phyloP scores from a whole-genome alignment of 108 stramenopile genomes.

The Fistulifera pelliculosa region DNA sequence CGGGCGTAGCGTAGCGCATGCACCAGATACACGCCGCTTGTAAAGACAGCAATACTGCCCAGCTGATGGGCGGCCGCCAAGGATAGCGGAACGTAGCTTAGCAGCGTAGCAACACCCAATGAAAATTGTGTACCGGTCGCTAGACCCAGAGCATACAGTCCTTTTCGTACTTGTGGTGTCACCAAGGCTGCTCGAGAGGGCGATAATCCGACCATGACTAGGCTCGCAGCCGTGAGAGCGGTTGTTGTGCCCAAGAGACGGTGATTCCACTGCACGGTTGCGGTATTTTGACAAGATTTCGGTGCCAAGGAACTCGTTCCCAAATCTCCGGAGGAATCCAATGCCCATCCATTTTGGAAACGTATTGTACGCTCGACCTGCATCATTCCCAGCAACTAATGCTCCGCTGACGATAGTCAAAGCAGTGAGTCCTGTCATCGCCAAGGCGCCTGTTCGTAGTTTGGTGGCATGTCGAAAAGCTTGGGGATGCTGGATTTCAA shows the following conservation, averaged over 20 bases:
- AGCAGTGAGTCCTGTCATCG: conserved; percentile 54
- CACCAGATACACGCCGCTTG: conserved; percentile 74
- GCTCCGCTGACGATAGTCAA: conserved; percentile 90
- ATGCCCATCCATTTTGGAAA: conserved; percentile 90
- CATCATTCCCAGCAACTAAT: conserved; percentile 97
- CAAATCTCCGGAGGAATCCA: conserved; percentile 82
- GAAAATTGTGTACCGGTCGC: conserved; percentile 78
- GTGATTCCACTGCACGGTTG: conserved; percentile 97
- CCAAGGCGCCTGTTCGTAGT: conserved; percentile 41
- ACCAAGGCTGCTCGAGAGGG: conserved; percentile 25
- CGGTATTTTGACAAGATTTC: conserved; percentile 93
- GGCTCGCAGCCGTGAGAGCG: conserved; percentile 49
- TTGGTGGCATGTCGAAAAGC: conserved; percentile 47
- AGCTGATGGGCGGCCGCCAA: conserved; percentile 95
- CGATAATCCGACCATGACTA: conserved; percentile 54
- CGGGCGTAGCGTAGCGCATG: conserved; percentile 78
- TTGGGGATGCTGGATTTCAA: conserved; percentile 14
- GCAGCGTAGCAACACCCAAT: conserved; percentile 89
- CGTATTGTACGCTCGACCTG: conserved; percentile 90
- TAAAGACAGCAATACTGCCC: conserved; percentile 88
- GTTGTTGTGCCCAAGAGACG: conserved; percentile 86
- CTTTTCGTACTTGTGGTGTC: conserved; percentile 65
- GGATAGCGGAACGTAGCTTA: conserved; percentile 89
- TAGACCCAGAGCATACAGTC: conserved; percentile 70
- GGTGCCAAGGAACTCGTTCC: conserved; percentile 48